Evolutionary conservation across 2,329 filamentous ascomycete genomes (phyloP).

Genomic region (Fusarium penzigii): DNA sequence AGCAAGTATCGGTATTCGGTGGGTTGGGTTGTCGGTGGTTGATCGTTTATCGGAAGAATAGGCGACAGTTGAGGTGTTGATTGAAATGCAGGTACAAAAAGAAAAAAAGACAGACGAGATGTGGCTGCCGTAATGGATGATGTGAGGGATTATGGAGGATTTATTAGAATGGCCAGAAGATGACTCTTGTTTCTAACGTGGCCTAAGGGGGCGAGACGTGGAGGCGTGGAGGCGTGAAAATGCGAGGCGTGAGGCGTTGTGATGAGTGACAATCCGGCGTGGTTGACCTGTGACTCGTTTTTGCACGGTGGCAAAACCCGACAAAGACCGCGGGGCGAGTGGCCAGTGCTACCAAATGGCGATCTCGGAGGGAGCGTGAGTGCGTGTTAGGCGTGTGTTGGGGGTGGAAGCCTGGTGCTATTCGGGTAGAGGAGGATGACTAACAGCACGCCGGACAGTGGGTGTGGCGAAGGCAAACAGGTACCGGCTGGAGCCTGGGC

Average conservation of each 20-base stretch:
- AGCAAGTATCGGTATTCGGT: slow-evolving; percentile 2
- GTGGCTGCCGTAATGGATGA: slow-evolving; percentile 24
- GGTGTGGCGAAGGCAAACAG: slow-evolving; percentile 29
- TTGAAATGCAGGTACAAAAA: slow-evolving; percentile 10
- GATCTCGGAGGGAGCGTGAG: slow-evolving; percentile 42
- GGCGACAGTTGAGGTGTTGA: slow-evolving; percentile 10
- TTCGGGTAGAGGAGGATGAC: slow-evolving; percentile 23
- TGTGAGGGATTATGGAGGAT: slow-evolving; percentile 23
- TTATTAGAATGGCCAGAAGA: slow-evolving; percentile 32
- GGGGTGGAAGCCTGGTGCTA: slow-evolving; percentile 24
- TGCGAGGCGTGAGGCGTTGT: slow-evolving; percentile 32
- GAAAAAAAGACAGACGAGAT: slow-evolving; percentile 20
- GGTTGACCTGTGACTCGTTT: slow-evolving; percentile 39
- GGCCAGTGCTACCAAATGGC: slow-evolving; percentile 36
- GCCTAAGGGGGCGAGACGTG: slow-evolving; percentile 27
- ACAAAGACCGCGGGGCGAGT: slow-evolving; percentile 32
- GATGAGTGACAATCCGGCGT: slow-evolving; percentile 30
- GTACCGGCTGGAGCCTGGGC: slow-evolving; percentile 23
- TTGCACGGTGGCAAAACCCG: slow-evolving; percentile 40
- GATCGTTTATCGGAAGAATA: not conserved
- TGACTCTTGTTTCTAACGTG: slow-evolving; percentile 37
- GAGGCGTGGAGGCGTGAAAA: too few species aligned
- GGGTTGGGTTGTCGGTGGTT: slow-evolving; percentile 9
- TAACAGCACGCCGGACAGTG: slow-evolving; percentile 22
- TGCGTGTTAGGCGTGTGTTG: slow-evolving; percentile 27